Conservation (phyloP, 768 basidiomycete species). For the Lactarius akahatsu region DNA sequence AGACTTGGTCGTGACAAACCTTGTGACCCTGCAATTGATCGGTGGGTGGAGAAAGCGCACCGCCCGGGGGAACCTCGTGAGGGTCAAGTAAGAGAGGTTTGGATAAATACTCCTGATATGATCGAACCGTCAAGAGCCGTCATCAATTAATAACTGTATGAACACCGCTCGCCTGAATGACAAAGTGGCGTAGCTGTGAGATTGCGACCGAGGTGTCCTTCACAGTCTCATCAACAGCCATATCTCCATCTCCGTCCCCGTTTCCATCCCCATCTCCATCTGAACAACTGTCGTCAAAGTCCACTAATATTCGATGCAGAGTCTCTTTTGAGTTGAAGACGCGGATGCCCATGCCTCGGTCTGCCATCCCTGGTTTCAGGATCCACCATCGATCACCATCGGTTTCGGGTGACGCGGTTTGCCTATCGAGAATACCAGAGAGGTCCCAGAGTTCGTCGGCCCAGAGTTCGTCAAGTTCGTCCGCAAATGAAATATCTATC, state of each 20-base stretch:
- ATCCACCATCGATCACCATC: constrained; percentile 75
- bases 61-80: constrained; percentile 41
- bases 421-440: constrained; percentile 52
- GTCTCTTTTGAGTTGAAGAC: constrained; percentile 78
- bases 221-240: not conserved
- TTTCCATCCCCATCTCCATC: constrained; percentile 43
- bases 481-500: constrained; percentile 82
- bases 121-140: constrained; percentile 12
- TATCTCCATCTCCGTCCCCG: constrained; percentile 35
- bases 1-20: constrained; percentile 40
- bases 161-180: constrained; percentile 71
- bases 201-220: constrained; percentile 60
- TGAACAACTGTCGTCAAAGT: constrained; percentile 65
- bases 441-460: constrained; percentile 92
- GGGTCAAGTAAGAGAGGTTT: constrained; percentile 80
- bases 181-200: constrained; percentile 92
- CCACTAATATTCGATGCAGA: constrained; percentile 72
- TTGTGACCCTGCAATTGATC: constrained; percentile 51
- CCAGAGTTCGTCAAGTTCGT: constrained; percentile 94
- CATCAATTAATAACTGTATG: constrained; percentile 1
- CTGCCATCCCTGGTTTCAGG: constrained; percentile 96
- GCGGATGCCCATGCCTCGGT: constrained; percentile 92
- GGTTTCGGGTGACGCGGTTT: constrained; percentile 14
- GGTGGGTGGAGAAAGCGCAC: constrained; percentile 25
- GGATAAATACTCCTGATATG: constrained; percentile 75